A percentile compares a stretch with the other conserved stretches of the same genome.
phyloP scores from a whole-genome alignment of 352 stramenopile species.

The Phytophthora pseudosyringae region DNA sequence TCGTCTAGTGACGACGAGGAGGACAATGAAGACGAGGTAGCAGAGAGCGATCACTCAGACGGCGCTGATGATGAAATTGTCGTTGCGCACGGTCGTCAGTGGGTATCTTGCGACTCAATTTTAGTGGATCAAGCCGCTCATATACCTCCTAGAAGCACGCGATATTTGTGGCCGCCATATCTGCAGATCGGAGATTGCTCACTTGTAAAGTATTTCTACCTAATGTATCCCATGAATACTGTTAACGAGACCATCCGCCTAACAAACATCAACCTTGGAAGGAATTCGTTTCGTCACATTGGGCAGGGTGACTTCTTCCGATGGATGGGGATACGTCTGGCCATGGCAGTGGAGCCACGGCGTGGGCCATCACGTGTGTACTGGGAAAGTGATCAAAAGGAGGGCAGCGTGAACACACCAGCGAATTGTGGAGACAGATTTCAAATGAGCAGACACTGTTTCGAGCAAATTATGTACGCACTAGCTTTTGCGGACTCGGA shows the following conservation, averaged over 20 bases:
- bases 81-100: neutral
- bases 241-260: neutral
- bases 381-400: neutral
- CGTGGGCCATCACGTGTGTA: neutral
- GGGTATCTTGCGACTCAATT: neutral
- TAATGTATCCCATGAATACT: neutral
- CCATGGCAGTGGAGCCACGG: constrained; percentile 3
- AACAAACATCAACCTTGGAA: neutral
- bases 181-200: neutral
- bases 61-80: neutral
- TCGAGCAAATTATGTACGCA: neutral
- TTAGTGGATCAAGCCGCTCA: neutral
- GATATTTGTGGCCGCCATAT: neutral
- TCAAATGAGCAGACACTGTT: neutral
- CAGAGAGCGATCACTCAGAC: neutral
- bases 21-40: neutral
- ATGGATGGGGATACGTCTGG: constrained; percentile 2
- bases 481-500: neutral
- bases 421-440: neutral
- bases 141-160: neutral
- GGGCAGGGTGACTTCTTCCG: neutral
- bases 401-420: neutral
- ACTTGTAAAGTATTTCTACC: neutral
- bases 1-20: neutral
- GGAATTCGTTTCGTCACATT: neutral